Conservation (phyloP, 345 rosid genomes). For the Camelina laxa region DNA sequence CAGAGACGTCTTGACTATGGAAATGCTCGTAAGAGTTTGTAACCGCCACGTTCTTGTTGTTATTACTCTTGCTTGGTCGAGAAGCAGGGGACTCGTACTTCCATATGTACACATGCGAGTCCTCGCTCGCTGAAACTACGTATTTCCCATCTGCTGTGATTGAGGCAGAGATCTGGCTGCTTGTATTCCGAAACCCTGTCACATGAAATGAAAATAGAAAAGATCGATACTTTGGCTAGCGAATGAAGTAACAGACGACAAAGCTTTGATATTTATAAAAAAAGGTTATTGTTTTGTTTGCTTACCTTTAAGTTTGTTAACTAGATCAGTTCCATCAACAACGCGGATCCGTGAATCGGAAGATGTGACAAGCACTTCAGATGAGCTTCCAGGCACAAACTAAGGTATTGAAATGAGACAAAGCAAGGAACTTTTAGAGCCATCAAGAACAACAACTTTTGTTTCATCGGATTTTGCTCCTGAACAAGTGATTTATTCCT, state of each 20-base stretch:
- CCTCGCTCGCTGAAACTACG: slow-evolving; percentile 92
- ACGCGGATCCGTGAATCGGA: slow-evolving; percentile 94
- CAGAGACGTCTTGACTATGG: slow-evolving; percentile 86
- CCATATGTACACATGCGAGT: slow-evolving; percentile 93
- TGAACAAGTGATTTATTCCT: slow-evolving; percentile 14
- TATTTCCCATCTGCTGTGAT: slow-evolving; percentile 82
- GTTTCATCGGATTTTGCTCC: slow-evolving; percentile 21
- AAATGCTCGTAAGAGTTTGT: slow-evolving; percentile 84
- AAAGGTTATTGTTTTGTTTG: not conserved
- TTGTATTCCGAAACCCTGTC: slow-evolving; percentile 89
- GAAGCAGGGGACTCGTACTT: slow-evolving; percentile 82
- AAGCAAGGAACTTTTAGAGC: slow-evolving; percentile 35
- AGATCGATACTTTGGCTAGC: not conserved
- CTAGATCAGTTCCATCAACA: slow-evolving; percentile 77
- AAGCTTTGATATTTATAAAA: slow-evolving; percentile 5
- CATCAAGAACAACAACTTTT: slow-evolving; percentile 12
- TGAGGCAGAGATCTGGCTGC: slow-evolving; percentile 88
- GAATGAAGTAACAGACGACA: not conserved
- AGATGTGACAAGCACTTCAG: slow-evolving; percentile 91
- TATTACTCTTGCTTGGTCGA: slow-evolving; percentile 73
- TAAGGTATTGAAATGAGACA: slow-evolving; percentile 45
- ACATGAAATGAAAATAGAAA: slow-evolving; percentile 15
- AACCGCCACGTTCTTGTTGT: slow-evolving; percentile 61
- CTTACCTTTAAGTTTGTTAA: slow-evolving; percentile 92
- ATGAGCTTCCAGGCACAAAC: slow-evolving; percentile 94